Conservation (phyloP, 257 asterid genomes). For the Catharanthus roseus region DNA sequence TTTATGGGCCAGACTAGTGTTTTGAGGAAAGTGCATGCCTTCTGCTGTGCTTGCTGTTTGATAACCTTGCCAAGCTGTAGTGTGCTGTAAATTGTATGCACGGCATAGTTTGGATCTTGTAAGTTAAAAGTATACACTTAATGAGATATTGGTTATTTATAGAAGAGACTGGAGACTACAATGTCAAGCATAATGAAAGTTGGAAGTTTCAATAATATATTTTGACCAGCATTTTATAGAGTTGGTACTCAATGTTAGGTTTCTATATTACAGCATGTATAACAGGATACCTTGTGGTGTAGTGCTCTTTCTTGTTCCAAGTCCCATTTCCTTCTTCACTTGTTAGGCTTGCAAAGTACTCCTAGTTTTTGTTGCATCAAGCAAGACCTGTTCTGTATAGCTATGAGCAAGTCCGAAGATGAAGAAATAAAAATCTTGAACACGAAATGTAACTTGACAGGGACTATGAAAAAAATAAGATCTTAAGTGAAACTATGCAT, state of each 20-base stretch:
- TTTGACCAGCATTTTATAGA: not conserved
- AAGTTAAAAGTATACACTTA: not conserved
- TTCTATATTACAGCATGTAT: not conserved
- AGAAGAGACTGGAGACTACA: not conserved
- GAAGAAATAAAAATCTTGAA: not conserved
- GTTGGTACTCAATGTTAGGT: not conserved
- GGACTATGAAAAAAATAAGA: not conserved
- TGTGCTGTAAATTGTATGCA: not conserved
- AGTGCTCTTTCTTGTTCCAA: not conserved
- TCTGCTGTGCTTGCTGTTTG: not conserved
- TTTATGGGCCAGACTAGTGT: not conserved
- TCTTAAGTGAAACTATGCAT: no score
- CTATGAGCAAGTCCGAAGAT: not conserved
- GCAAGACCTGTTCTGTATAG: not conserved
- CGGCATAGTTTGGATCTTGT: not conserved
- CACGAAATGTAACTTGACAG: not conserved
- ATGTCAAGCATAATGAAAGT: not conserved
- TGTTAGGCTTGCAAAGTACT: not conserved
- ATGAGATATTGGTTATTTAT: not conserved
- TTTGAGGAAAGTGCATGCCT: not conserved
- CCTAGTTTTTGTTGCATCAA: not conserved
- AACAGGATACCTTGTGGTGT: not conserved
- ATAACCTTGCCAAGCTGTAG: not conserved
- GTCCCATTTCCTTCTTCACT: not conserved
- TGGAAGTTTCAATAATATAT: not conserved